Evolutionary conservation across 495 filamentous ascomycete genomes (phyloP).

Genomic region (Podospora appendiculata): DNA sequence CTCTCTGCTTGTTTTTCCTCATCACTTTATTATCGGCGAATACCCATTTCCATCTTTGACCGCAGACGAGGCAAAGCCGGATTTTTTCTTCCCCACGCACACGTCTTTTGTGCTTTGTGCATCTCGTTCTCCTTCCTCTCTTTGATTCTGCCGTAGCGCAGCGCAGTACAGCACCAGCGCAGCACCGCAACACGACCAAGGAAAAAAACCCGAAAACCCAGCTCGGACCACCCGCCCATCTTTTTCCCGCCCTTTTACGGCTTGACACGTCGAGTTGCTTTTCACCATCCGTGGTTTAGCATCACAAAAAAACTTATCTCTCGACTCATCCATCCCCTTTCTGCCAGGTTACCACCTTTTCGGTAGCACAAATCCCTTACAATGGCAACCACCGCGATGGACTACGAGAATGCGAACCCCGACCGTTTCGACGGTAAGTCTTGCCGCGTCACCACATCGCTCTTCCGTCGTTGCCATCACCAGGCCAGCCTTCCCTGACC

Average conservation of each 20-base stretch:
- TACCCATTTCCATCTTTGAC: conserved; percentile 2
- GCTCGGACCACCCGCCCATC: background rate
- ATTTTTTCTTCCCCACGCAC: background rate
- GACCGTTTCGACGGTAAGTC: conserved; percentile 78
- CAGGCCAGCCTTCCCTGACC: background rate
- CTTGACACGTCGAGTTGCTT: background rate
- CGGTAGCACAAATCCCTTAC: conserved; percentile 10
- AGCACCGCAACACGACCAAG: background rate
- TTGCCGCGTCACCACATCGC: background rate
- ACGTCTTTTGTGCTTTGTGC: background rate
- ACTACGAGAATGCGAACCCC: conserved; percentile 76
- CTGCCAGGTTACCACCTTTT: background rate
- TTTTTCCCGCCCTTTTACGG: background rate
- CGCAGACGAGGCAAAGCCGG: background rate
- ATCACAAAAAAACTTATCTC: background rate
- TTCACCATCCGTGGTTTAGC: background rate
- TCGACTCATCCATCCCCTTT: background rate
- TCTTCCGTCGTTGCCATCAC: background rate
- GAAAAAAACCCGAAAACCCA: background rate
- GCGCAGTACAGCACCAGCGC: too few species aligned
- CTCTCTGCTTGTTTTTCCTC: conserved; percentile 2
- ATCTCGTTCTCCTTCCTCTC: background rate
- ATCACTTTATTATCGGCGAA: conserved; percentile 1
- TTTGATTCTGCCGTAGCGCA: background rate
- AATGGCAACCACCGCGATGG: conserved; percentile 57